These are phyloP conservation scores for Lactarius hengduanensis DNA, from an alignment of 768 basidiomycete genomes.

Conservation along the genomic window DNA sequence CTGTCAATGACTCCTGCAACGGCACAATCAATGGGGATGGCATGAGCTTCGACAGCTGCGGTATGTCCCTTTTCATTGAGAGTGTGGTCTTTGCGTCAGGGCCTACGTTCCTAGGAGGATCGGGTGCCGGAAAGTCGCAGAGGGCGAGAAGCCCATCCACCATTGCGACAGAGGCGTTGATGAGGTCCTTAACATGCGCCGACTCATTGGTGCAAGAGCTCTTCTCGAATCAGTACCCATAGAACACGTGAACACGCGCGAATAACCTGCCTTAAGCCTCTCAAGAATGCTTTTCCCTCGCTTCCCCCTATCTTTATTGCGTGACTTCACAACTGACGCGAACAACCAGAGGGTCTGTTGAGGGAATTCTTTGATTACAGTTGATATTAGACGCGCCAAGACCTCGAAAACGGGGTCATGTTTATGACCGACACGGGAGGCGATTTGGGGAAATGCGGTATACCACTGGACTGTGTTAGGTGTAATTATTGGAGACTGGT, in stretches of 20 bases:
- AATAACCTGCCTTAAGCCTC: conserved; percentile 47
- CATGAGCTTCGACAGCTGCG: conserved; percentile 52
- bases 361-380: conserved; percentile 80
- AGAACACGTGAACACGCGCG: neutral
- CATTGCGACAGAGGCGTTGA: conserved; percentile 57
- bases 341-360: conserved; percentile 94
- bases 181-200: conserved; percentile 40
- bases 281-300: conserved; percentile 59
- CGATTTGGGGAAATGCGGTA: conserved; percentile 94
- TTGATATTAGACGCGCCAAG: conserved; percentile 63
- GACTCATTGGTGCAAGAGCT: conserved; percentile 49
- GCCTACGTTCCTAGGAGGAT: conserved; percentile 28
- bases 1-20: conserved; percentile 88
- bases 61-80: conserved; percentile 58
- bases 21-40: conserved; percentile 79
- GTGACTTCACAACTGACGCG: conserved; percentile 84
- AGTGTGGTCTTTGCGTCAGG: conserved; percentile 35
- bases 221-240: conserved; percentile 35
- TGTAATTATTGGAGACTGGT: conserved; percentile 4
- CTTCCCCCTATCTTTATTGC: conserved; percentile 53
- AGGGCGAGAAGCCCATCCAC: conserved; percentile 66
- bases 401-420: conserved; percentile 58
- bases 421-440: conserved; percentile 83
- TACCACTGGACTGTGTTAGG: conserved; percentile 65
- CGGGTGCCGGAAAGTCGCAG: conserved; percentile 53